Evolutionary conservation across 1,139 yeast species (phyloP).

Genomic region (Saccharomyces hybrid): DNA sequence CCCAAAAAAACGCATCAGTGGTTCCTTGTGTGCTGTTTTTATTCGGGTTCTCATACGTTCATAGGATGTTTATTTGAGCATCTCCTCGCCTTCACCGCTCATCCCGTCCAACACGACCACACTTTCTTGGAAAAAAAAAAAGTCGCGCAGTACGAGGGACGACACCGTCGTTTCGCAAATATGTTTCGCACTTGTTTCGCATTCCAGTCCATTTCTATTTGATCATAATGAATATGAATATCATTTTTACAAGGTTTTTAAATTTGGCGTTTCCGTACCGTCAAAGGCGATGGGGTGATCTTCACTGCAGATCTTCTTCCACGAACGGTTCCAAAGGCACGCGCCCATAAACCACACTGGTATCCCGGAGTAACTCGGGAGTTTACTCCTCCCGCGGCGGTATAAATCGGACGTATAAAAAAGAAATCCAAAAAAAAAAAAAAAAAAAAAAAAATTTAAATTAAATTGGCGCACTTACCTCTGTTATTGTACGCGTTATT

Average conservation of each 20-base stretch:
- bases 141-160: neutral
- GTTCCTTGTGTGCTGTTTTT: too few relatives aligned
- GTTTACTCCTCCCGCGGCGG: neutral
- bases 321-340: neutral
- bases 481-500: neutral
- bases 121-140: too few relatives aligned
- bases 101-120: too few relatives aligned
- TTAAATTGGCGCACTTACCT: neutral
- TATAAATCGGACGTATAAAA: neutral
- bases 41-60: too few relatives aligned
- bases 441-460: neutral
- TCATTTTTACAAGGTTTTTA: neutral
- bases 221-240: neutral
- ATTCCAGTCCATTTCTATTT: neutral
- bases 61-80: too few relatives aligned
- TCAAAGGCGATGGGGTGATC: neutral
- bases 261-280: neutral
- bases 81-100: too few relatives aligned
- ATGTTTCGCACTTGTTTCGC: neutral
- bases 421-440: neutral
- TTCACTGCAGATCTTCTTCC: neutral
- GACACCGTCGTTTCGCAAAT: neutral
- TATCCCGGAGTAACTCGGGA: neutral
- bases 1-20: too few relatives aligned
- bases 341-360: neutral